These are phyloP conservation scores for Fulvia fulva DNA, from an alignment of 2,329 filamentous ascomycete species.

Conservation along the genomic window DNA sequence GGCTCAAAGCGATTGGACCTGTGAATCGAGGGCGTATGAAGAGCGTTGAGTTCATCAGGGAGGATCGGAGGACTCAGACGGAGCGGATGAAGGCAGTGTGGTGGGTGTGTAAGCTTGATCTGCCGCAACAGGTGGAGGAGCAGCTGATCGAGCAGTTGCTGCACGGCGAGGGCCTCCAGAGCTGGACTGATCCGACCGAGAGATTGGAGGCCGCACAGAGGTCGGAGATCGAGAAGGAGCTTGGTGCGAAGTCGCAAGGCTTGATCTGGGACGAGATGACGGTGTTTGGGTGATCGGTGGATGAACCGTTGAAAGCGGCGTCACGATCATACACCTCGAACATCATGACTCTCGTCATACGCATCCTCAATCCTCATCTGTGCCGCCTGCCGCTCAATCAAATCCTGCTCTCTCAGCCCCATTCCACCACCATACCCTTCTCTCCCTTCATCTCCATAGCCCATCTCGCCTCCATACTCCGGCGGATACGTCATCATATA, in stretches of 20 bases:
- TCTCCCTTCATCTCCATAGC: not conserved
- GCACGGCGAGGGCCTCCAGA: not conserved
- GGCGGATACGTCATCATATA: constrained; percentile 35
- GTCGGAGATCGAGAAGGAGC: not conserved
- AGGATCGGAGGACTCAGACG: not conserved
- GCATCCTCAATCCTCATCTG: constrained; percentile 29
- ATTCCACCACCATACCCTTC: not conserved
- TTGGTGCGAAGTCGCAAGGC: not conserved
- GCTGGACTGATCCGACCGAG: not conserved
- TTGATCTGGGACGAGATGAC: not conserved
- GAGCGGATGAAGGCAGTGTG: not conserved
- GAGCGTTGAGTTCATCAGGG: not conserved
- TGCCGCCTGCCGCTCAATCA: constrained; percentile 27
- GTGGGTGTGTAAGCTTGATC: not conserved
- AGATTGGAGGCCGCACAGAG: not conserved
- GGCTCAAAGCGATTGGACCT: not conserved
- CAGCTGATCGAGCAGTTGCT: not conserved
- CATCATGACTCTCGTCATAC: constrained; percentile 21
- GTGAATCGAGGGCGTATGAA: not conserved
- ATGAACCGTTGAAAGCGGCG: not conserved
- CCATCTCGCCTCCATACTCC: constrained; percentile 22
- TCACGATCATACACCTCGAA: not conserved
- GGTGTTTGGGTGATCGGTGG: not conserved
- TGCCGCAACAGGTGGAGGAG: not conserved
- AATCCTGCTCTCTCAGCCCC: constrained; percentile 23